Evolutionary conservation across 2,329 filamentous ascomycete genomes (phyloP), one percentile per base, ranked within the genome.

Genomic region (Aurifilum marmelostoma): DNA sequence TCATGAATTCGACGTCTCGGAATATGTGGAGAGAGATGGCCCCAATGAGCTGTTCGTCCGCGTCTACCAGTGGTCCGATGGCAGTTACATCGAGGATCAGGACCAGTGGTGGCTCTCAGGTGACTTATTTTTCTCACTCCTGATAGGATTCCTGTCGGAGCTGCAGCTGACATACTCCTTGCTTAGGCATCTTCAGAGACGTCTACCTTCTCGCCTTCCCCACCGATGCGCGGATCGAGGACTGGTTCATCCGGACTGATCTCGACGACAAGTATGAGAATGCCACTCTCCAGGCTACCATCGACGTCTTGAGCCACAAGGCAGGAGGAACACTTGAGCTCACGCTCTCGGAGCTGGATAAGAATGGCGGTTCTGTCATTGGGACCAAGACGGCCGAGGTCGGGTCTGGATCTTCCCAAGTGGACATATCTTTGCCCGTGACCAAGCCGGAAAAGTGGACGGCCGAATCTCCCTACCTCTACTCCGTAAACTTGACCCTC

Each of bases 61-160:
- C n/a, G 90, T 92, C 0, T 92, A 92, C 71, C 89, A 92, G 74
- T 91, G 87, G 82, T 91, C 84, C 14, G 89, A 91, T 72, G 90
- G 87, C 1, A 87, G 86, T 0, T 92, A 92, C 73, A 89, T 92
- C 43, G 90, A 92, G 75, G 89, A 91, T 67, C 88, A 89, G 73
- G 88, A 91, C 75, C 88, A 91, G 74, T 91, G 89, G 89, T 89
- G 88, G 86, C 78, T 91, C 6, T 88, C 86, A 29, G 86, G 84
- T 82, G 79, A 34, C 8, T 34, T 8, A 4, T 34, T 34, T 34
- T 8, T 16, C 2, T 52, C 41, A 11, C 7, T 21, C 21, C 7
- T 7, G n/a, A 9, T 1, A 3, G 16, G 11, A 24, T 32, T 32
- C 32, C 12, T 47, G 29, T 2, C 21, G 8, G 32, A 16, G 12